Conservation (phyloP, 306 rosid species). For the Luffa aegyptiaca region DNA sequence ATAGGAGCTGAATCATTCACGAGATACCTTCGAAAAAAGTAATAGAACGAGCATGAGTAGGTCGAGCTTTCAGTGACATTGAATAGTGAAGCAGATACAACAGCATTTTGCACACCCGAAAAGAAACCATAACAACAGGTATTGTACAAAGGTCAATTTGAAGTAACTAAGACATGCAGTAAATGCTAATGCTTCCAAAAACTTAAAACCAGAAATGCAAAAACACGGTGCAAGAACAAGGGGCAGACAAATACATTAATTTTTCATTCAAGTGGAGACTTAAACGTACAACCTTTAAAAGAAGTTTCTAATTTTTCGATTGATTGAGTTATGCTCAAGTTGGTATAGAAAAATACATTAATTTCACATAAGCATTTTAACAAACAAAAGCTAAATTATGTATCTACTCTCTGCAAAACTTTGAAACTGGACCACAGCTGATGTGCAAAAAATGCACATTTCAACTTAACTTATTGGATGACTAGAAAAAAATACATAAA, state of each 20-base stretch:
- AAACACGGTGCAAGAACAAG: neutral
- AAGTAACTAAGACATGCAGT: neutral
- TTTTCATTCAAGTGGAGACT: neutral
- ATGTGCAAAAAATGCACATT: neutral
- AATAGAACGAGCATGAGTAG: neutral
- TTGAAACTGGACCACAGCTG: neutral
- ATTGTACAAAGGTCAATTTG: neutral
- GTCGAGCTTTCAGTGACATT: neutral
- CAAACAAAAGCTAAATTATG: slow-evolving; percentile 2
- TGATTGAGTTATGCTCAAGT: neutral
- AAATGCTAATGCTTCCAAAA: neutral
- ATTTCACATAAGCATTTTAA: neutral
- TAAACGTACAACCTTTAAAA: neutral
- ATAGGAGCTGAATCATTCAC: slow-evolving; percentile 43
- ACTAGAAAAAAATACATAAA: neutral
- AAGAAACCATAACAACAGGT: neutral
- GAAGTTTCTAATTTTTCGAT: neutral
- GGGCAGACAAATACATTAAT: neutral
- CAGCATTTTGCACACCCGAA: neutral
- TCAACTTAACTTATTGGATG: neutral
- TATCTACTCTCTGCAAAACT: neutral
- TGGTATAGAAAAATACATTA: neutral
- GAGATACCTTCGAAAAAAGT: slow-evolving; percentile 41
- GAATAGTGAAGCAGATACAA: neutral
- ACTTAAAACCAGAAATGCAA: neutral